Conservation (phyloP, 2,329 filamentous ascomycete genomes). For the Bipolaris oryzae region DNA sequence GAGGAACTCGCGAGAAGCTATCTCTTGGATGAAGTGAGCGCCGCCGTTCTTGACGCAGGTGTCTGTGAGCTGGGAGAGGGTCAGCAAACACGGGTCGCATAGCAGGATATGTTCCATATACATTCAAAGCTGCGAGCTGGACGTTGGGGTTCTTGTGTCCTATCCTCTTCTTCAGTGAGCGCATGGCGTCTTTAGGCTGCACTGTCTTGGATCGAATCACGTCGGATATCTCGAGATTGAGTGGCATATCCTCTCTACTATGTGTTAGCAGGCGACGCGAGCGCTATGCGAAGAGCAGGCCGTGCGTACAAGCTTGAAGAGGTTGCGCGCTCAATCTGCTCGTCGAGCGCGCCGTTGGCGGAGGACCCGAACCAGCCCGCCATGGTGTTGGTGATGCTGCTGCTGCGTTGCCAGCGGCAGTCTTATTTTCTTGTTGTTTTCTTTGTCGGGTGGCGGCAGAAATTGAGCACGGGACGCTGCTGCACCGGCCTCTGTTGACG, state of each 20-base stretch:
- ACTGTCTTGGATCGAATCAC: constrained; percentile 97
- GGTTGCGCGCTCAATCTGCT: constrained; percentile 95
- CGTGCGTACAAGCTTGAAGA: constrained; percentile 79
- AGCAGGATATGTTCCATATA: constrained; percentile 48
- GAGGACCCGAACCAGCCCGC: constrained; percentile 90
- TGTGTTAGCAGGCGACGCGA: constrained; percentile 15
- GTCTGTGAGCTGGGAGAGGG: constrained; percentile 74
- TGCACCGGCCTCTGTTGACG: neutral
- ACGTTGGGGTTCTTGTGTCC: constrained; percentile 98
- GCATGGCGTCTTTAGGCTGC: constrained; percentile 97
- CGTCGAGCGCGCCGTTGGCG: constrained; percentile 87
- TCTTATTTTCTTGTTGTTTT: neutral
- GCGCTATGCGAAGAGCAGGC: neutral
- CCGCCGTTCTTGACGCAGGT: constrained; percentile 99
- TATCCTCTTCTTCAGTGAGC: constrained; percentile 89
- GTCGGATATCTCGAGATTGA: constrained; percentile 98
- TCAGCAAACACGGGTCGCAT: constrained; percentile 16
- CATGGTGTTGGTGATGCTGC: constrained; percentile 61
- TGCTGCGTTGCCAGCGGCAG: neutral
- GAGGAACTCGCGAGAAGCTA: constrained; percentile 97
- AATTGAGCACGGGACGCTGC: no score
- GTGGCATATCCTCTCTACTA: constrained; percentile 86
- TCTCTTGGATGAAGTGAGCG: constrained; percentile 90
- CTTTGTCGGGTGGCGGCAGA: neutral
- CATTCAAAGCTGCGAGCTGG: constrained; percentile 91